These are phyloP conservation scores for Cutaneotrichosporon dermatis DNA, from an alignment of 1,284 basidiomycete genomes.

Conservation along the genomic window DNA sequence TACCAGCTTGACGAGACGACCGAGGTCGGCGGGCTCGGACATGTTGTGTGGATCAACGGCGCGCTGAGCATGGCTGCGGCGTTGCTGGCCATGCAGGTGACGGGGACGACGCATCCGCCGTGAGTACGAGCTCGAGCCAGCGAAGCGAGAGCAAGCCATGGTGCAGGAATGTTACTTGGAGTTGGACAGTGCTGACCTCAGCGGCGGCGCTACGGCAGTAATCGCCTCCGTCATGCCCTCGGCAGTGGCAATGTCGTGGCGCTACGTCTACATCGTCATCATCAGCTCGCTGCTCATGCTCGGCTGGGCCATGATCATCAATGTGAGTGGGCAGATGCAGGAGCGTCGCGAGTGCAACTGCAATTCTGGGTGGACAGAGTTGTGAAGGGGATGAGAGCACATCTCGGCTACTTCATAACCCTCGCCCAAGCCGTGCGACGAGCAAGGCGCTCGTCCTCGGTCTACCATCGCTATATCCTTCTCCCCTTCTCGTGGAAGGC, in stretches of 20 bases:
- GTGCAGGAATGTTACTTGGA: too few species aligned
- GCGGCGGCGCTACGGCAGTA: constrained; percentile 55
- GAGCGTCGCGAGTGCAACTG: too few species aligned
- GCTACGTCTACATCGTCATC: constrained; percentile 59
- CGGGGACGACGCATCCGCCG: constrained; percentile 60
- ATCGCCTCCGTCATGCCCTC: constrained; percentile 54
- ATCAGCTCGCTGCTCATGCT: constrained; percentile 56
- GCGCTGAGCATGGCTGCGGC: constrained; percentile 56
- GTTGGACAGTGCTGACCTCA: too few species aligned
- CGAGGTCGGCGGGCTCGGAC: constrained; percentile 19
- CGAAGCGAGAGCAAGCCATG: too few species aligned
- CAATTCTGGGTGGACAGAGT: too few species aligned
- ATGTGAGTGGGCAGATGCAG: constrained; percentile 29
- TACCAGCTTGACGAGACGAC: constrained; percentile 48
- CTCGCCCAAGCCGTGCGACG: too few species aligned
- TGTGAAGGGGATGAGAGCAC: too few species aligned
- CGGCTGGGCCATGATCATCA: constrained; percentile 55
- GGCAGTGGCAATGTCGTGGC: constrained; percentile 57
- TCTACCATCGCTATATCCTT: too few species aligned
- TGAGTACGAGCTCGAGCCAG: constrained; percentile 18
- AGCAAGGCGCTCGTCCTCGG: too few species aligned
- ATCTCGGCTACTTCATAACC: too few species aligned
- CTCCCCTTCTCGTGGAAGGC: too few species aligned
- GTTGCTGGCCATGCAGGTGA: constrained; percentile 58
- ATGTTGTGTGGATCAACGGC: constrained; percentile 57